Conservation (phyloP, 305 asterid genomes). For the Withania somnifera region DNA sequence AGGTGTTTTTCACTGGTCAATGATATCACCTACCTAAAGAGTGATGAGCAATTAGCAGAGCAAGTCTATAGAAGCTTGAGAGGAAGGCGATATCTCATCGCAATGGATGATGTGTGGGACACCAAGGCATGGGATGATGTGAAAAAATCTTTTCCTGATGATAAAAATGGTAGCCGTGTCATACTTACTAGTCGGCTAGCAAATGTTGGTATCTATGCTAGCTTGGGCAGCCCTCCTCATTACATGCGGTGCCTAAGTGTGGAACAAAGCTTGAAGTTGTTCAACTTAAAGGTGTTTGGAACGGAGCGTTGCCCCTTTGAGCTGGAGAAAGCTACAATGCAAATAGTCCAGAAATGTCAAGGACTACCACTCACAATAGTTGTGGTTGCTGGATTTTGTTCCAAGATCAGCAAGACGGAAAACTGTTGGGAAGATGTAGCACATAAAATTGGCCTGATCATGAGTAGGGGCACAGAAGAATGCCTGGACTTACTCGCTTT, state of each 20-base stretch:
- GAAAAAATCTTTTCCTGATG: constrained; percentile 5
- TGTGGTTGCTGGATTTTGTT: background rate
- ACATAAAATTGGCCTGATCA: background rate
- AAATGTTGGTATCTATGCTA: background rate
- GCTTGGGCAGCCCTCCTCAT: background rate
- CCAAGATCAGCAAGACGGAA: background rate
- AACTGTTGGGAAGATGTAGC: background rate
- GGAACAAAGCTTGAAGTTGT: background rate
- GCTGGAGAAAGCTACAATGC: background rate
- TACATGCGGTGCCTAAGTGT: background rate
- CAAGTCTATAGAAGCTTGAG: background rate
- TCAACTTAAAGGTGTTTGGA: background rate
- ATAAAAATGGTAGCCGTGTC: constrained; percentile 2
- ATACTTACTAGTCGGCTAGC: constrained; percentile 1
- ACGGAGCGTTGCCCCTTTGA: background rate
- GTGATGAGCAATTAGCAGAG: background rate
- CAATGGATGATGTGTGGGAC: constrained; percentile 9
- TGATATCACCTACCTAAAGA: background rate
- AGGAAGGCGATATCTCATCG: constrained; percentile 8
- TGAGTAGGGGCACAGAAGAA: background rate
- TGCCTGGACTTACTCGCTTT: background rate
- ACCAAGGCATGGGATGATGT: background rate
- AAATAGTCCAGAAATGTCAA: background rate
- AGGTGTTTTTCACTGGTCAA: background rate
- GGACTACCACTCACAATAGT: constrained; percentile 5